Evolutionary conservation across 2,329 filamentous ascomycete species (phyloP), one percentile per base, ranked within the genome.

Genomic region (Paecilomyces sp.): DNA sequence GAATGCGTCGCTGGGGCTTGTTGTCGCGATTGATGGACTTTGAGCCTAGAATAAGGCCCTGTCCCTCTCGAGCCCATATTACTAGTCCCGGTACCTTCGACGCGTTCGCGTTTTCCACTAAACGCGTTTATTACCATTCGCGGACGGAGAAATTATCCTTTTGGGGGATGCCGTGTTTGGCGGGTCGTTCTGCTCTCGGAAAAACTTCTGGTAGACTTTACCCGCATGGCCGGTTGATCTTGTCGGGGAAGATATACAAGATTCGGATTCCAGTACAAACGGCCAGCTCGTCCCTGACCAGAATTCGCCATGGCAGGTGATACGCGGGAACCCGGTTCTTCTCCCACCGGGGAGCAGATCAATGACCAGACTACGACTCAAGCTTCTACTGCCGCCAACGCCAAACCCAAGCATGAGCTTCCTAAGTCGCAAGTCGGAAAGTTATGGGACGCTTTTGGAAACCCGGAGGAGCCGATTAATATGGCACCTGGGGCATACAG

Each of bases 401-500:
- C 12, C 28, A 75, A 72, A 62, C 68, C 74, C n/a, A 76, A 74
- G 63, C 70, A 76, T 65, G 76, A 78, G 56, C 69, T 74, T 28
- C 71, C 76, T 25, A 73, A 77, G 66, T 76, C 77, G 36, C 77
- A 80, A 68, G 77, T 75, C 51, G 75, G 74, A 61, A 79, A 80
- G 68, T 66, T 79, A 68, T 79, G 78, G 76, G 77, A 79, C 56
- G 77, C 76, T 31, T 78, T 79, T 61, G 76, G 77, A 33, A 77
- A 76, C 61, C 77, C 77, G 11, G 73, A 76, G 61, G 76, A 83
- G 60, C 82, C 78, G 55, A 79, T 80, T 50, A 85, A 85, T 67
- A 72, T 87, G 71, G 79, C 85, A 1, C 82, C 82, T 59, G 83
- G 83, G 18, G 82, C 79, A 13, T 79, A 80, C 63, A 82, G 85